These are phyloP conservation scores for Erodium chrysanthum DNA, from an alignment of 441 rosid genomes.

Conservation along the genomic window DNA sequence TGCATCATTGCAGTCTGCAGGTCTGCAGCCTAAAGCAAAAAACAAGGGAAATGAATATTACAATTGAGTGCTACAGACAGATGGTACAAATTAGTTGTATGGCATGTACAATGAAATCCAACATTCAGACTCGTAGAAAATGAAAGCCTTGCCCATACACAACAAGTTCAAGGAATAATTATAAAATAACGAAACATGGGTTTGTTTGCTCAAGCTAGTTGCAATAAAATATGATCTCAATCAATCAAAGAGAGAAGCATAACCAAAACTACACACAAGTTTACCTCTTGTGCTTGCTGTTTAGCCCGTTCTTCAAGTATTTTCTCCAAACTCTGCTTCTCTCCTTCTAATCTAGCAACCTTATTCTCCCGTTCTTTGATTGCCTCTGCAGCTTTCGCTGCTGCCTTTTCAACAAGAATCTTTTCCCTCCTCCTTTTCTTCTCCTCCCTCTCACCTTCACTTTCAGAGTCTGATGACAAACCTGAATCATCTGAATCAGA, in stretches of 20 bases:
- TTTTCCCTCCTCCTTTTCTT: slow-evolving; percentile 55
- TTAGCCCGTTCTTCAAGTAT: slow-evolving; percentile 86
- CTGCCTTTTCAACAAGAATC: slow-evolving; percentile 67
- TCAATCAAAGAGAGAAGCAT: neutral
- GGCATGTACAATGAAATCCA: neutral
- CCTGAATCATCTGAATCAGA: slow-evolving; percentile 60
- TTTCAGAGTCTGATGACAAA: slow-evolving; percentile 69
- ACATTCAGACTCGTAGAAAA: neutral
- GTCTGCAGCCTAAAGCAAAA: slow-evolving; percentile 58
- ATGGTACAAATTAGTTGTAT: neutral
- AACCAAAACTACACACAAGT: neutral
- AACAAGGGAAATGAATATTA: slow-evolving; percentile 5
- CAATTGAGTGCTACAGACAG: slow-evolving; percentile 1
- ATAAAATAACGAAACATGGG: neutral
- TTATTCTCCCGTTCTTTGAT: slow-evolving; percentile 77
- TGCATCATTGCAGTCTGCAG: slow-evolving; percentile 86
- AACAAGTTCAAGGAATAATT: neutral
- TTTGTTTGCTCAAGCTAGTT: neutral
- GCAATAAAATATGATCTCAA: neutral
- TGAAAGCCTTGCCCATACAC: neutral
- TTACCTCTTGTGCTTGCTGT: slow-evolving; percentile 90
- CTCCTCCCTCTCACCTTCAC: slow-evolving; percentile 73
- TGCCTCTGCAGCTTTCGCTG: slow-evolving; percentile 63
- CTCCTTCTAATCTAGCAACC: slow-evolving; percentile 90
- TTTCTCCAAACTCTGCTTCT: slow-evolving; percentile 89